These are phyloP conservation scores for Rhamnella rubrinervis DNA, from an alignment of 331 rosid genomes.

Conservation along the genomic window DNA sequence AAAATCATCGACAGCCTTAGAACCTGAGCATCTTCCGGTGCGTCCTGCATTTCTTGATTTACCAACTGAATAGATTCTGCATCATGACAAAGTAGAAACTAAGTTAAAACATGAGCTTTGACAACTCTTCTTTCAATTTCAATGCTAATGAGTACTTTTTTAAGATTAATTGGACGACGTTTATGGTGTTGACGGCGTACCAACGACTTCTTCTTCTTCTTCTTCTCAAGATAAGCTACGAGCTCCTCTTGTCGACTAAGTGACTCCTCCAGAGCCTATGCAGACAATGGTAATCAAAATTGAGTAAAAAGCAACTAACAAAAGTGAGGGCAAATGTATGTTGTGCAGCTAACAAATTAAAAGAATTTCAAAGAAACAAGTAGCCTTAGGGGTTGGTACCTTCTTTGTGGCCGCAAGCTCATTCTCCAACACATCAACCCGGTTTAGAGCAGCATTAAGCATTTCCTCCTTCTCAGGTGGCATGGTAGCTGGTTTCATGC, in stretches of 20 bases:
- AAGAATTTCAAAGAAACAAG: not conserved
- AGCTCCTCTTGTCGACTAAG: slow-evolving; percentile 60
- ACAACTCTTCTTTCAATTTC: not conserved
- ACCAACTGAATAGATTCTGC: slow-evolving; percentile 61
- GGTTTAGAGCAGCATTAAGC: slow-evolving; percentile 52
- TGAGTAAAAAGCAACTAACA: too few species aligned
- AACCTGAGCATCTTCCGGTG: slow-evolving; percentile 26
- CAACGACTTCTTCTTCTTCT: slow-evolving; percentile 50
- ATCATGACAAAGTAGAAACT: slow-evolving; percentile 15
- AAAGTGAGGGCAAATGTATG: too few species aligned
- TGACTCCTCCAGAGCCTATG: slow-evolving; percentile 72
- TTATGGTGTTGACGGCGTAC: slow-evolving; percentile 23
- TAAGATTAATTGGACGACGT: not conserved
- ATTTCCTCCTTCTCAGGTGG: slow-evolving; percentile 78
- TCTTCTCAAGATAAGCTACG: slow-evolving; percentile 58
- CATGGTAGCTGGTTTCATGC: slow-evolving; percentile 43
- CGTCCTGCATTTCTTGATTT: slow-evolving; percentile 19
- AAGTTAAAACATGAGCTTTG: not conserved
- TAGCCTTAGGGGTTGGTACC: slow-evolving; percentile 32
- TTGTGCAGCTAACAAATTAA: not conserved
- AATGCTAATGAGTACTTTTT: not conserved
- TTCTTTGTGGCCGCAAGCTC: slow-evolving; percentile 67
- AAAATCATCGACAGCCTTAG: not conserved
- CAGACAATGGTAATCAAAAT: not conserved
- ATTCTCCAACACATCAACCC: slow-evolving; percentile 62